Base-by-base conservation (phyloP, 495 filamentous ascomycete species). In the Penicillium bialowiezense region DNA sequence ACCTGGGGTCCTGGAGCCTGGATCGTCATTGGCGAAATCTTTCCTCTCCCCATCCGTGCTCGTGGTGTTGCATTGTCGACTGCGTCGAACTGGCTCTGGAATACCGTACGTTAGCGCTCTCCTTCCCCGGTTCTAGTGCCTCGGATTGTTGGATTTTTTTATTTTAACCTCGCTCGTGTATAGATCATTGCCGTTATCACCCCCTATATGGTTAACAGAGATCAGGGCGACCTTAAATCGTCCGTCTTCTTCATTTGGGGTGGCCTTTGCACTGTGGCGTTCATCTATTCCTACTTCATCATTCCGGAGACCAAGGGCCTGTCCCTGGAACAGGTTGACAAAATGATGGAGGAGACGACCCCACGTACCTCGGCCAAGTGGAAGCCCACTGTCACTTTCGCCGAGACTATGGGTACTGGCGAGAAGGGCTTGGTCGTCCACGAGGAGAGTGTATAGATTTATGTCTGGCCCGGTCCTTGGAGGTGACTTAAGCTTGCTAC, bases 221-320 rank as follows among this genome's bases (percentile, higher is more conserved):
- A 54, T 23, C 83, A 81, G 7, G 72, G 72, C 0, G 84, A 85
- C 48, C 70, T 88, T 0, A 77, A 83, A 53, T 80, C 79, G 46
- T 87, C 86, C 55, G 82, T 90, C 34, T 89, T 90, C 74, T 90
- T 87, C 67, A 79, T 89, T 60, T 91, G 87, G 87, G 82, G 80
- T 49, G 77, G 73, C 3, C 82, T 75, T 62, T 91, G 87, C 67
- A 81, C 86, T 54, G 52, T 90, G 52, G 84, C 82, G 48, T 78
- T 82, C 45, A 61, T 79, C 7, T 91, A 90, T 56, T 86, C 89
- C 1, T 91, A 82, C 59, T 56, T 59, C 50, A 76, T 85, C 65
- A 85, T 93, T 65, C 90, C 89, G 62, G 89, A 91, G 69, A 92
- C 88, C 49, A 91, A 92, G 75, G 88, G 88, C 8, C 74, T 88